These are phyloP conservation scores for Fusarium concolor DNA, from an alignment of 2,329 filamentous ascomycete species.

Conservation along the genomic window DNA sequence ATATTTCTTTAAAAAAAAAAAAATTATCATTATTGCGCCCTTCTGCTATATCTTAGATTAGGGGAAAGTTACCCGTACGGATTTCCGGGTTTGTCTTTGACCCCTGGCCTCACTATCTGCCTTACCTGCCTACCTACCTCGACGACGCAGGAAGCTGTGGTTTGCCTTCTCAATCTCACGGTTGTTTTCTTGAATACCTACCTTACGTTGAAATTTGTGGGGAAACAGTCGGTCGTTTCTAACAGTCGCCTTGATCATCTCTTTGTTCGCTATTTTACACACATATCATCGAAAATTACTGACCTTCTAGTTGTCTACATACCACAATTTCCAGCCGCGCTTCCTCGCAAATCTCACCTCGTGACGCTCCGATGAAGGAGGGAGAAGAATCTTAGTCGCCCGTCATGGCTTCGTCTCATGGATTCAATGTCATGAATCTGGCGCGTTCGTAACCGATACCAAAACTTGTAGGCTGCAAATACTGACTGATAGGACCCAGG, in stretches of 20 bases:
- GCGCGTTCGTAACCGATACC: constrained; percentile 47
- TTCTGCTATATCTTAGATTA: too few relatives aligned
- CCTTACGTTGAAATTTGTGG: not conserved
- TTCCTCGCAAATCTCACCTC: constrained; percentile 4
- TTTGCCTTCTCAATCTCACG: not conserved
- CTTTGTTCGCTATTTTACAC: not conserved
- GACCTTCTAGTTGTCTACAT: not conserved
- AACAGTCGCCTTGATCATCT: not conserved
- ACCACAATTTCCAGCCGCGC: constrained; percentile 13
- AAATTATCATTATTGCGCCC: too few relatives aligned
- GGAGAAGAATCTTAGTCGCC: constrained; percentile 23
- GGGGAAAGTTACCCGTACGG: too few relatives aligned
- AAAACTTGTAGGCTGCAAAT: not conserved
- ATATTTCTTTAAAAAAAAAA: too few relatives aligned
- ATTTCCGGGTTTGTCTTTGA: too few relatives aligned
- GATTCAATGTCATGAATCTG: constrained; percentile 51
- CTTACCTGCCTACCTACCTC: too few relatives aligned
- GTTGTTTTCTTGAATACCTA: not conserved
- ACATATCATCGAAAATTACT: not conserved
- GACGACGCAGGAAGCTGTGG: not conserved
- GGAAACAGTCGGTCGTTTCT: too few relatives aligned
- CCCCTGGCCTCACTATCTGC: too few relatives aligned
- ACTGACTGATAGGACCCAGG: constrained; percentile 45
- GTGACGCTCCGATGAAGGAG: constrained; percentile 11
- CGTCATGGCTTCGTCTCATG: constrained; percentile 51